Evolutionary conservation across 257 asterid genomes (phyloP), one percentile per base, ranked within the genome.

Genomic region (Solanum tacnaense): DNA sequence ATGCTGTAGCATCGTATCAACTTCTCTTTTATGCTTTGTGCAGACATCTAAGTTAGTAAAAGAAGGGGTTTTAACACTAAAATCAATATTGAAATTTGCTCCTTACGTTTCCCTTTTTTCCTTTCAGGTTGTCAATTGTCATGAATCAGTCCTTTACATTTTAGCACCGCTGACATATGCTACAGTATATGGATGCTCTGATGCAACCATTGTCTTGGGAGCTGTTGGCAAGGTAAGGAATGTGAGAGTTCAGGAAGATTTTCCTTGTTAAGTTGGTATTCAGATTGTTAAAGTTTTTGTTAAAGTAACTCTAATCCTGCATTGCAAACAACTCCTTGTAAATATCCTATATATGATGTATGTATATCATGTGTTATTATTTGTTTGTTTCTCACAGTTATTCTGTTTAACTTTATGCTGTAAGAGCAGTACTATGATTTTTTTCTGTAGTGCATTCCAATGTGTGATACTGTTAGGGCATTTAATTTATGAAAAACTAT

Each of bases 151-250:
- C 34, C 94, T 96, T 88, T 95, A 96, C 92, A 92, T 96, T 85
- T 90, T 96, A 92, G 98, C 99, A 73, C 98, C 99, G 84, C 89
- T 96, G 90, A 92, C 67, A 90, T 96, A 94, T 93, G 98, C 96
- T 49, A 94, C 96, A 58, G 92, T 95, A 82, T 96, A 96, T 88
- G 99, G 98, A 91, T 95, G 99, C 92, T 96, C 99, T 87, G 99
- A 96, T 92, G 98, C 99, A 65, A 96, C 98, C 44, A 94, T 95
- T 83, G 92, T 96, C 90, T 91, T 96, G 84, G 99, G 99, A 83
- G 98, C 99, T 67, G 95, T 96, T 92, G 99, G 99, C 95, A 95
- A 96, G 98, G 99, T 96, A 94, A 41, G 56, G 4, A 36, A 6
- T n/a, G 11, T 38, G 83, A 36, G 58, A 38, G 56, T 75, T 75